These are phyloP conservation scores for Streptanthus diversifolius DNA, from an alignment of 345 rosid genomes.

Conservation along the genomic window DNA sequence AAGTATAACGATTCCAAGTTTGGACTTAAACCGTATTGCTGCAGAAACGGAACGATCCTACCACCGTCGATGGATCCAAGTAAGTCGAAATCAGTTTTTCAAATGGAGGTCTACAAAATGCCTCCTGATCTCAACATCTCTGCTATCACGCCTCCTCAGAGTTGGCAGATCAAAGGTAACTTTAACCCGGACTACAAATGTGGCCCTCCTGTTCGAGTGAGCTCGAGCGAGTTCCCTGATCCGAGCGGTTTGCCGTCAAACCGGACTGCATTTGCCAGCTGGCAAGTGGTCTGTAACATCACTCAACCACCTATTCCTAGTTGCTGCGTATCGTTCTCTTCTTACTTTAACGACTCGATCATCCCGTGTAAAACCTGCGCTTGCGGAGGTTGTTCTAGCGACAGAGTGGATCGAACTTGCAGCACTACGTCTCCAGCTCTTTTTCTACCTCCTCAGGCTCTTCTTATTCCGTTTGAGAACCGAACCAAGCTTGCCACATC, in stretches of 20 bases:
- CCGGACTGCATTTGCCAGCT: constrained; percentile 69
- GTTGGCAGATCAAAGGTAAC: constrained; percentile 78
- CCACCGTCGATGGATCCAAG: constrained; percentile 78
- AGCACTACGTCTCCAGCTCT: constrained; percentile 64
- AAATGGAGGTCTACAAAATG: constrained; percentile 89
- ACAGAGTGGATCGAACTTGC: constrained; percentile 51
- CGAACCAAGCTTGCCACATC: constrained; percentile 53
- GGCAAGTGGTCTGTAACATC: constrained; percentile 98
- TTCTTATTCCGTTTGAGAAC: constrained; percentile 82
- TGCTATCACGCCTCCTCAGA: constrained; percentile 65
- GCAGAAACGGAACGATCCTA: constrained; percentile 85
- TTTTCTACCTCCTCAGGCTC: constrained; percentile 78
- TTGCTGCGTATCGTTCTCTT: constrained; percentile 91
- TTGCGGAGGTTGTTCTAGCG: constrained; percentile 67
- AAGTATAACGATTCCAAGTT: constrained; percentile 67
- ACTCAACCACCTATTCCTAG: constrained; percentile 59
- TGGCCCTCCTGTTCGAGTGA: constrained; percentile 80
- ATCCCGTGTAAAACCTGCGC: constrained; percentile 87
- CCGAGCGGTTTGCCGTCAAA: constrained; percentile 64
- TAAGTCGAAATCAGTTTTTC: constrained; percentile 73
- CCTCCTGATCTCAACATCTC: constrained; percentile 82
- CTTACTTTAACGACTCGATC: constrained; percentile 83
- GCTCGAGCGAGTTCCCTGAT: constrained; percentile 70
- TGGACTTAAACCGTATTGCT: constrained; percentile 71
- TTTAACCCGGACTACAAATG: constrained; percentile 80